Conservation (phyloP, 768 basidiomycete species). For the Russula ochroleuca region DNA sequence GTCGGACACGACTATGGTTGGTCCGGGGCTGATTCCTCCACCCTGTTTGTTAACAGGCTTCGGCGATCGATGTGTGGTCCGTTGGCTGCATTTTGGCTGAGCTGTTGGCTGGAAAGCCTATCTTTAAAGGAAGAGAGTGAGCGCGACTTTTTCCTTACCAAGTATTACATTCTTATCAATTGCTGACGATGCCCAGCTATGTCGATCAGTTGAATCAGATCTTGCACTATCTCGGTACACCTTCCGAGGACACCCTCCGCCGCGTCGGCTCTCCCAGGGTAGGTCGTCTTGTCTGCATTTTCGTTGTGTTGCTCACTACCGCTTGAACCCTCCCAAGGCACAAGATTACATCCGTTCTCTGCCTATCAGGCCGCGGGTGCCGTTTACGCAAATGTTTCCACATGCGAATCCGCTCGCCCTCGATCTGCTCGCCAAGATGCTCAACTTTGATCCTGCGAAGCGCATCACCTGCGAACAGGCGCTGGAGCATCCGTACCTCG, state of each 20-base stretch:
- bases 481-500: conserved; percentile 87
- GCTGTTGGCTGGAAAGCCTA: conserved; percentile 87
- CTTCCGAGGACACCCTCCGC: conserved; percentile 92
- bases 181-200: conserved; percentile 51
- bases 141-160: conserved; percentile 31
- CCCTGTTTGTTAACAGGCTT: conserved; percentile 54
- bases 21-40: not conserved
- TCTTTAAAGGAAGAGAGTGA: conserved; percentile 96
- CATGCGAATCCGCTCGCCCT: conserved; percentile 91
- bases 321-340: conserved; percentile 48
- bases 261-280: conserved; percentile 94
- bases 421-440: conserved; percentile 85
- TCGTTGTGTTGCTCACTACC: conserved; percentile 1
- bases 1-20: too few species aligned
- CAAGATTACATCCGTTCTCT: conserved; percentile 98
- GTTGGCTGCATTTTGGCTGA: conserved; percentile 95
- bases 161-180: too few species aligned
- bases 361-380: conserved; percentile 93
- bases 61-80: conserved; percentile 94
- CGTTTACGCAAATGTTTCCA: conserved; percentile 89
- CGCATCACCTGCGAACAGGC: conserved; percentile 96
- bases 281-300: conserved; percentile 30
- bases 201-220: conserved; percentile 99
- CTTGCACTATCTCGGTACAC: conserved; percentile 96
- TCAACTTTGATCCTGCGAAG: conserved; percentile 95